Evolutionary conservation across 163 green algal genomes (phyloP), one percentile per base, ranked within the genome.

Genomic region (Chlorella variabilis): DNA sequence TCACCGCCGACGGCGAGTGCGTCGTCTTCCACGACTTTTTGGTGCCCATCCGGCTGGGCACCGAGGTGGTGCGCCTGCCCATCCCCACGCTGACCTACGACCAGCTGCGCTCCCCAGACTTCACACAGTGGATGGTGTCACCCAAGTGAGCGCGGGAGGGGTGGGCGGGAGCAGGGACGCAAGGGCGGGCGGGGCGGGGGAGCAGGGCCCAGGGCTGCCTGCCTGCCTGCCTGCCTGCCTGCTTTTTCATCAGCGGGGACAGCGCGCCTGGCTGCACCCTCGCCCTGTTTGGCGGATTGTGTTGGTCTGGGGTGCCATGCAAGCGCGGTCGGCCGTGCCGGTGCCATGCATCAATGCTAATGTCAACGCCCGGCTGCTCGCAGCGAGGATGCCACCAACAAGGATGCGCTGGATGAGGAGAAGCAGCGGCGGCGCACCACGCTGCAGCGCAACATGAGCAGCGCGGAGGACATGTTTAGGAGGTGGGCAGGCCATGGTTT

Each of bases 1-100:
- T 81, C 17, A 81, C 80, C 11, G 38, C 69, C 11, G 56, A 81
- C 51, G 33, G 54, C 45, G 70, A 81, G 59, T 9, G 38, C 36
- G 48, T 85, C 15, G 75, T 90, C 15, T 81, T 88, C 80, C 87
- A 91, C 80, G 87, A 91, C 81, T 91, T 86, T 48, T 42, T 86
- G 54, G 85, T 91, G 39, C 78, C 71, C 39, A 51, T 90, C n/a
- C 45, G 58, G 0, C 56, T 91, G 20, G 82, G 74, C 20, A 68
- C 59, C 3, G 71, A 86, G 71, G 49, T 82, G 31, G 54, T 91
- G 56, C 58, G 51, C 17, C 71, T 90, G 61, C 76, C 81, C 31
- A 82, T 91, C 36, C 68, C 84, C 45, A 41, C 69, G n/a, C 77
- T 91, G 38, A 78, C 75, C 48, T 77, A 61, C 38, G 75, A 80